Base-by-base conservation (phyloP, 1,139 yeast genomes). In the Hyphopichia fennica region DNA sequence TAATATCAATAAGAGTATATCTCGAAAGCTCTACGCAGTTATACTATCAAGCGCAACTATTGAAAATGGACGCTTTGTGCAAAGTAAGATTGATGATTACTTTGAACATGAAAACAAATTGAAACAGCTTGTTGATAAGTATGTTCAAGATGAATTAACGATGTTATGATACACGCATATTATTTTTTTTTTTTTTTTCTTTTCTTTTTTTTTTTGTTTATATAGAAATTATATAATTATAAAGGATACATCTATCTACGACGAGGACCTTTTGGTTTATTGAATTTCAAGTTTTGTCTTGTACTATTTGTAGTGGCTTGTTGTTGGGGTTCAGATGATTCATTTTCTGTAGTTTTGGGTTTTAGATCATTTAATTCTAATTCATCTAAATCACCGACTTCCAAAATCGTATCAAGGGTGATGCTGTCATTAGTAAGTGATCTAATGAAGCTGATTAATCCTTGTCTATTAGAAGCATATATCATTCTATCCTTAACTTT, bases 401-500 rank as follows among this genome's bases (percentile, higher is more conserved):
- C 91, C 19, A 83, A 55, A 13, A 71, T 62, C 41, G 77, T 76
- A 35, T 70, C 69, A 10, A 70, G 49, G 13, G 43, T 33, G 25
- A 57, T 43, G 7, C 41, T 47, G 5, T 69, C 63, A 3, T 55
- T 51, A 32, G 72, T 56, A 1, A 62, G 51, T 15, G 57, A 56
- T 32, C 65, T 62, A 51, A 88, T 71, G 44, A 76, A 74, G 38
- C 69, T 72, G 30, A 84, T 63, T 44, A 88, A 77, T 3, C 89
- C 87, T 45, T 77, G 79, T 55, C 90, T 85, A 48, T 84, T 84
- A 2, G 96, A 79, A 1, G 98, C 98, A 57, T 89, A 90, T 37
- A 91, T 63, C 98, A 93, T 93, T 52, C 98, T 78, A 43, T 90
- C 95, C 62, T 85, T 87, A 37, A 93, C 95, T 60, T 84, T 84